Percentiles rank a stretch among this genome's conserved stretches.
phyloP scores from a whole-genome alignment of 768 basidiomycete genomes.

The Melanogaster broomeanus region DNA sequence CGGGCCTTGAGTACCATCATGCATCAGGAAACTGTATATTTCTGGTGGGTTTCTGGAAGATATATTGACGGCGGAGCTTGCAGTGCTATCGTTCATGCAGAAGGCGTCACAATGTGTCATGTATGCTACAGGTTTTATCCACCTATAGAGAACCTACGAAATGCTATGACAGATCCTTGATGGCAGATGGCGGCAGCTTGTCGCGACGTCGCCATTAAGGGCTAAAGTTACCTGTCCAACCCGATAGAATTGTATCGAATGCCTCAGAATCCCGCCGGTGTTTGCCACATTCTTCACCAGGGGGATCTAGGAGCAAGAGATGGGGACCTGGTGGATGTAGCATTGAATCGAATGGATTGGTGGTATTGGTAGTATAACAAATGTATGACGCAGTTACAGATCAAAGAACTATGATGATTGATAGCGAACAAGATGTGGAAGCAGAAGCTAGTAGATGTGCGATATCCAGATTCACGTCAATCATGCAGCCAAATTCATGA shows the following conservation, averaged over 20 bases:
- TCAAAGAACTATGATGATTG: neutral
- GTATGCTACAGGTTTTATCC: too few relatives aligned
- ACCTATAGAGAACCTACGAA: too few relatives aligned
- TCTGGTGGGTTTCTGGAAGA: neutral
- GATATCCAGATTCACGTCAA: neutral
- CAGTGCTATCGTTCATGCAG: conserved; percentile 2
- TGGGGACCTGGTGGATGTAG: too few relatives aligned
- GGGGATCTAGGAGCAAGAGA: too few relatives aligned
- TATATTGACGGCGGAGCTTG: neutral
- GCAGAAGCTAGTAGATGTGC: conserved; percentile 10
- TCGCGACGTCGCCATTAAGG: too few relatives aligned
- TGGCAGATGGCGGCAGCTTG: too few relatives aligned
- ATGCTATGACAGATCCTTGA: conserved; percentile 1
- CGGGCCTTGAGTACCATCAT: neutral
- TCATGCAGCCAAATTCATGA: conserved; percentile 63
- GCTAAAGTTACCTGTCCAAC: too few relatives aligned
- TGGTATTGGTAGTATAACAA: neutral
- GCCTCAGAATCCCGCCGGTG: too few relatives aligned
- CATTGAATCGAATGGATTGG: neutral
- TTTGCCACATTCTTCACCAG: too few relatives aligned
- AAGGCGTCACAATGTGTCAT: too few relatives aligned
- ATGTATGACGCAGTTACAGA: neutral
- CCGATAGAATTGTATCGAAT: too few relatives aligned
- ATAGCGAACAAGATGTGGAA: conserved; percentile 7
- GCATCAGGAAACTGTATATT: neutral